Base-by-base conservation (phyloP, 208 protist genomes). In the Naegleria fowleri region DNA sequence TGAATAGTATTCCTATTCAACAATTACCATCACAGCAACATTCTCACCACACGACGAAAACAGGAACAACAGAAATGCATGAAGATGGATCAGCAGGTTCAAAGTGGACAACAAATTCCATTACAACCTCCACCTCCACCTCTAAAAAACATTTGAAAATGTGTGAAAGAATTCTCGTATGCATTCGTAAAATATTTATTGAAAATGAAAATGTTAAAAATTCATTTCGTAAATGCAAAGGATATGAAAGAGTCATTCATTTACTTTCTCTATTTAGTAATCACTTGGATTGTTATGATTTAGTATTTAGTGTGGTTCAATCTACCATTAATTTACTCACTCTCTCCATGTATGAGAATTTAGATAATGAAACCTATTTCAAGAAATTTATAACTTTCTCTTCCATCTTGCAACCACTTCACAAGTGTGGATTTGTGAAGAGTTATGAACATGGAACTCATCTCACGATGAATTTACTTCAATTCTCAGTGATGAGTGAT, bases 171-270 rank as follows among this genome's bases (percentile, higher is more conserved):
- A 86, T 86, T 36, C 48, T 86, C 19, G 13, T 6, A 6, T 51
- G 9, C 16, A 33, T 86, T 41, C 7, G 22, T 15, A 29, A n/a
- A 15, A 86, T 86, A 33, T 86, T 86, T 25, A 33, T 43, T 13
- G 11, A 51, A 9, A 86, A 86, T 48, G n/a, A 33, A 51, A 86
- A 33, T 51, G 33, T 38, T 51, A 86, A 86, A 22, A 33, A 43
- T 51, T 51, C 83, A 25, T 86, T 86, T 48, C 4, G 83, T 33
- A 48, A 41, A 40, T 51, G 40, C 33, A 79, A 79, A 79, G 83
- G 83, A 48, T 86, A 40, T 86, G 83, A 86, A 86, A 40, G n/a
- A 13, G 29, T 86, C 4, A 86, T 86, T 9, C 41, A 86, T 33
- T 86, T 86, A 48, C 38, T 86, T 0, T 5, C 4, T 33, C 9